Conservation (phyloP, 495 filamentous ascomycete genomes). For the Aspergillus bertholletiae region DNA sequence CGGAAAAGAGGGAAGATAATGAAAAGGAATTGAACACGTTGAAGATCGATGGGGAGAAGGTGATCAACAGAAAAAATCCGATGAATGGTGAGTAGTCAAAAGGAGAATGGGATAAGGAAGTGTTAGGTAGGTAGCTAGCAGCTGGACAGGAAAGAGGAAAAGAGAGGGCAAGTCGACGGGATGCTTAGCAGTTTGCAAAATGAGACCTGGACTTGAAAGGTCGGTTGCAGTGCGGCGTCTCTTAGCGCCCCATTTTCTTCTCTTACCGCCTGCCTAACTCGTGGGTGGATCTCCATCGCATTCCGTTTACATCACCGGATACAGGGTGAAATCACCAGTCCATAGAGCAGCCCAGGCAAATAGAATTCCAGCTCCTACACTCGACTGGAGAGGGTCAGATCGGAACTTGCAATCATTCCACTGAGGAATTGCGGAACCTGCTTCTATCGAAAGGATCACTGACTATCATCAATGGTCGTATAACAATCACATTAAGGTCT, state of each 20-base stretch:
- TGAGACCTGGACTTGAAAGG: not conserved
- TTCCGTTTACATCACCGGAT: not conserved
- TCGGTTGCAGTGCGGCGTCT: conserved; percentile 2
- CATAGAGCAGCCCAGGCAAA: too few species aligned
- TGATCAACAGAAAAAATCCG: conserved; percentile 6
- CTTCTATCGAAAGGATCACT: too few species aligned
- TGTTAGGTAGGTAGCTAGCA: not conserved
- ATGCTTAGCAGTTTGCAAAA: not conserved
- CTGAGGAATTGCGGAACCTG: too few species aligned
- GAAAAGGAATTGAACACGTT: not conserved
- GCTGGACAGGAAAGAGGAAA: not conserved
- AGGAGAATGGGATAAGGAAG: not conserved
- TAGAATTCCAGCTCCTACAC: not conserved
- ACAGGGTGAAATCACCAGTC: too few species aligned
- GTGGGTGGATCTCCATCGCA: not conserved
- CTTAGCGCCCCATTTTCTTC: not conserved
- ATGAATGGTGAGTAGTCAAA: conserved; percentile 20
- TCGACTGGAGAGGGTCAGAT: too few species aligned
- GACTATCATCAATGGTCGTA: too few species aligned
- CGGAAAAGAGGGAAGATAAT: conserved; percentile 5
- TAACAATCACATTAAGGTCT: conserved; percentile 1
- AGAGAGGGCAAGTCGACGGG: not conserved
- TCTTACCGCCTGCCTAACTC: not conserved
- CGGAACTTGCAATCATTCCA: too few species aligned
- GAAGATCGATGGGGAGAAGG: conserved; percentile 8